Evolutionary conservation across 2,329 filamentous ascomycete genomes (phyloP).

Genomic region (Tolypocladium ophioglossoides): DNA sequence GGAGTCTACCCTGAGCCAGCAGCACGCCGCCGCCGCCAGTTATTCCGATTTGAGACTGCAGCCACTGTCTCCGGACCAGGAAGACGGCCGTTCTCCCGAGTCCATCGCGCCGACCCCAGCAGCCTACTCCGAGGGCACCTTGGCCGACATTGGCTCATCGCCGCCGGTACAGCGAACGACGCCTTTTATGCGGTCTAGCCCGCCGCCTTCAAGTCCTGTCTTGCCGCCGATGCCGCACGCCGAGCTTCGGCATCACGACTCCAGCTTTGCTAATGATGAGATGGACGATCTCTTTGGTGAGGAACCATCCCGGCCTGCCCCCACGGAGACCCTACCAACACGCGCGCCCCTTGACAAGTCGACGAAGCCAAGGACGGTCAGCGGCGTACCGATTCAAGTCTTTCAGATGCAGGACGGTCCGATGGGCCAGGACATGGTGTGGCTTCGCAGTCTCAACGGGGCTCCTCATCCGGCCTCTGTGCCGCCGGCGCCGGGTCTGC

Average conservation of each 20-base stretch:
- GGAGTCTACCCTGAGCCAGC: slow-evolving; percentile 47
- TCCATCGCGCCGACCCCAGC: slow-evolving; percentile 41
- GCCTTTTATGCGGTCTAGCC: slow-evolving; percentile 44
- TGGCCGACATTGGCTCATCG: slow-evolving; percentile 78
- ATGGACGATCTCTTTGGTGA: slow-evolving; percentile 60
- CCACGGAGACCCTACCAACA: slow-evolving; percentile 19
- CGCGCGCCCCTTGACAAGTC: slow-evolving; percentile 7
- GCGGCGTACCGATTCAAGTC: slow-evolving; percentile 30
- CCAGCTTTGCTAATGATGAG: slow-evolving; percentile 77
- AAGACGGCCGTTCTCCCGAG: slow-evolving; percentile 44
- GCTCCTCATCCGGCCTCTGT: background rate
- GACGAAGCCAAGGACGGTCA: slow-evolving; percentile 23
- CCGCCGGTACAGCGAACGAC: slow-evolving; percentile 65
- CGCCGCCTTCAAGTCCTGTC: slow-evolving; percentile 70
- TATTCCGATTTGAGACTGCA: slow-evolving; percentile 24
- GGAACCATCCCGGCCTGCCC: slow-evolving; percentile 33
- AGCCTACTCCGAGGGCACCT: slow-evolving; percentile 52
- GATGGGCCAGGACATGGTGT: slow-evolving; percentile 22
- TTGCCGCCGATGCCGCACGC: slow-evolving; percentile 51
- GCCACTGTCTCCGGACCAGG: slow-evolving; percentile 32
- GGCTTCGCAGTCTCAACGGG: slow-evolving; percentile 24
- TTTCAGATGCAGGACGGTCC: slow-evolving; percentile 27
- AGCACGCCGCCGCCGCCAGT: slow-evolving; percentile 33
- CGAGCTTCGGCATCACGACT: slow-evolving; percentile 53
- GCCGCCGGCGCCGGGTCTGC: background rate